Conservation (phyloP, 2,329 filamentous ascomycete genomes). For the Clonostachys chloroleuca region DNA sequence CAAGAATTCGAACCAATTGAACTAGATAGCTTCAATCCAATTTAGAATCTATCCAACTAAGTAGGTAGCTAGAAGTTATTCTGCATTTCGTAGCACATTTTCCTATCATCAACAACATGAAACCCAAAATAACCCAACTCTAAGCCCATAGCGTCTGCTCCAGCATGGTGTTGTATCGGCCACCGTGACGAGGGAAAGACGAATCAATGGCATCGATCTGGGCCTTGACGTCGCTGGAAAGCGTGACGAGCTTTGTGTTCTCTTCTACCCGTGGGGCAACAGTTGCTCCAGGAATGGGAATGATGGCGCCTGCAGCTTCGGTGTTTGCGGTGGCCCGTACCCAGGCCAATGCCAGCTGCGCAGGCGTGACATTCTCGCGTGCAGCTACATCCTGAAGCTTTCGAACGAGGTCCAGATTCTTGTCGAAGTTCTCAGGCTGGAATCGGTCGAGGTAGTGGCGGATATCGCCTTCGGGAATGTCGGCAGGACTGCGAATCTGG, state of each 20-base stretch:
- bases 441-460: slow-evolving; percentile 49
- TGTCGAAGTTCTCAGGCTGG: slow-evolving; percentile 55
- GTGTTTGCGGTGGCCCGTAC: slow-evolving; percentile 41
- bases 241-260: slow-evolving; percentile 45
- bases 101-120: too few species aligned
- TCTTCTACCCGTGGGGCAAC: slow-evolving; percentile 53
- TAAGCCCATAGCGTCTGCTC: too few species aligned
- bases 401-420: slow-evolving; percentile 58
- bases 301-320: slow-evolving; percentile 50
- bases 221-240: slow-evolving; percentile 45
- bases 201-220: slow-evolving; percentile 36
- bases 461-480: slow-evolving; percentile 1
- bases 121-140: too few species aligned
- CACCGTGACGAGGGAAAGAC: too few species aligned
- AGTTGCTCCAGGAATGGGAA: slow-evolving; percentile 64
- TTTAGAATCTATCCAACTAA: too few species aligned
- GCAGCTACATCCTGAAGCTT: slow-evolving; percentile 53
- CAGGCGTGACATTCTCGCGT: slow-evolving; percentile 54
- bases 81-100: too few species aligned
- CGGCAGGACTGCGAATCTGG: background rate
- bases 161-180: too few species aligned
- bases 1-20: too few species aligned
- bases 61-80: too few species aligned
- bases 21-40: too few species aligned
- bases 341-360: slow-evolving; percentile 67